Base-by-base conservation (phyloP, 2,329 filamentous ascomycete species). In the Beauveria scarabaeidicola region DNA sequence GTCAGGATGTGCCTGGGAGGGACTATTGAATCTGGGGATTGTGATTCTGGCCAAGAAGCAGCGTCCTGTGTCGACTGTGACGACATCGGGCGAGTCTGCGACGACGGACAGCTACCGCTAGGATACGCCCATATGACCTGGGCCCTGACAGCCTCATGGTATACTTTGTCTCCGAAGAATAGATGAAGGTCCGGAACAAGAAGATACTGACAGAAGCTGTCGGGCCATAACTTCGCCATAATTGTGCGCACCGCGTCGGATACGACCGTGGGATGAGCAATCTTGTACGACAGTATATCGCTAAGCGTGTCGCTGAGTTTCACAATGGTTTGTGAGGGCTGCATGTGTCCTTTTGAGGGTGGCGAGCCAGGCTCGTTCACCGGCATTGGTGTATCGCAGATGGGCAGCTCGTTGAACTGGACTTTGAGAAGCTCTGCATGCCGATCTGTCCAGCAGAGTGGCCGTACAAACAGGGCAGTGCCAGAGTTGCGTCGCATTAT, bases 401-500 rank as follows among this genome's bases (percentile, higher is more conserved):
- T 66, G 17, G 77, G 73, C 15, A 74, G 70, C 64, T 77, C 70
- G 27, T 69, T 61, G 69, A 82, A 84, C 47, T 69, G 69, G 17
- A 73, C 77, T 25, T 74, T 75, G 6, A 84, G 77, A 2, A 83
- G 69, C 47, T 71, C 67, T 10, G 73, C 65, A 61, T 85, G 82
- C 1, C 73, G 60, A 58, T 83, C 81, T 17, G 78, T 83, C 82
- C 82, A 85, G 66, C 75, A 77, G 50, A 83, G 77, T 2, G 82
- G 82, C 27, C 76, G 74, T 52, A 80, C 69, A 61, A 78, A 83
- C 21, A 85, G 77, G 0, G 77, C 73, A 0, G 67, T 69, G 47
- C 79, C 77, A 38, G 74, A 68, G 65, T 84, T 66, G 23, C 78
- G 72, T 61, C 78, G 76, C 61, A 85, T 72, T 48, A 81, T 73